Base-by-base conservation (phyloP, 805 yeast species). In the Candida anglica region DNA sequence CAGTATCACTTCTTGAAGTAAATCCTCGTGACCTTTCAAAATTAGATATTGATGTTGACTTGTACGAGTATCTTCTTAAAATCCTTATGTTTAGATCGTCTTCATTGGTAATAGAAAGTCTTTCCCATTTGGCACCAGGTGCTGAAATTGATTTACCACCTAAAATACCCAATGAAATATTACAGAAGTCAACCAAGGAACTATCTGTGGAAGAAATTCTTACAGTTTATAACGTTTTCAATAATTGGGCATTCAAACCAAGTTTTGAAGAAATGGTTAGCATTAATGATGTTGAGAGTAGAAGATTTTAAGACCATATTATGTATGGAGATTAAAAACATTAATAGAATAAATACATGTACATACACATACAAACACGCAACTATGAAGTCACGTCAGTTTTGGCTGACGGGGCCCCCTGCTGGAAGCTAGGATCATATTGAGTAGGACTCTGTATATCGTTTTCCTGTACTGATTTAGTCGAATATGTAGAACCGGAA, bases 221-320 rank as follows among this genome's bases (percentile, higher is more conserved):
- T 5, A 43, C 53, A 5, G 50, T 89, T 5, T 65, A 78, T 7
- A 56, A 71, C 3, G 65, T 60, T 2, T 86, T 81, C 50, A 69
- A 65, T 27, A 48, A 59, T 10, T 91, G 97, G 98, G 93, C 97
- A 0, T 91, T 88, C 66, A 87, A 81, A 55, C 97, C 95, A 4
- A 36, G 50, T 11, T 26, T 14, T 23, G 34, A 26, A 13, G 34
- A 32, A 11, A 24, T 22, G 11, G 10, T 32, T 5, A 19, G 15
- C 15, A 17, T 32, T 4, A 11, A 17, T 9, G 34, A 32, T 24
- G 14, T 25, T 24, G 34, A 32, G 9, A 22, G 16, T 18, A 24
- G 29, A 15, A 19, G 32, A 16, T n/a, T 20, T 13, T 30, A 27
- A 18, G 15, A 21, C 23, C n/a, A n/a, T n/a, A n/a, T n/a, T n/a